A percentile compares a stretch with the other conserved stretches of the same genome.
These are phyloP conservation scores for Castanopsis chinensis DNA, from an alignment of 306 rosid genomes.

Conservation along the genomic window DNA sequence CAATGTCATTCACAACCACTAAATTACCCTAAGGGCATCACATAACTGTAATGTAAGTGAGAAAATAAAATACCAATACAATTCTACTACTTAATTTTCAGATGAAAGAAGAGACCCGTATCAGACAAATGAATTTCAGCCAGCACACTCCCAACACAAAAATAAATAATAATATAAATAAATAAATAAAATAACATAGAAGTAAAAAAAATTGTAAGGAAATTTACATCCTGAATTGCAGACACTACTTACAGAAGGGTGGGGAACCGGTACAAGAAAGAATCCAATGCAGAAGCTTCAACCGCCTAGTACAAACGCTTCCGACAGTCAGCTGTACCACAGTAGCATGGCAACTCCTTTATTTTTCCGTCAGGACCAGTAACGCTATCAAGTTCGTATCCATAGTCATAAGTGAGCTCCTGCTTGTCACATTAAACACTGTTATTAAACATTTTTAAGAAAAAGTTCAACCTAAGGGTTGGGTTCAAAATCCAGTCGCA, in stretches of 20 bases:
- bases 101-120: not conserved
- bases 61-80: not conserved
- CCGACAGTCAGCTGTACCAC: slow-evolving; percentile 34
- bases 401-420: slow-evolving; percentile 44
- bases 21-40: not conserved
- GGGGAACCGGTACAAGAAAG: not conserved
- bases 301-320: slow-evolving; percentile 30
- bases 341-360: slow-evolving; percentile 23
- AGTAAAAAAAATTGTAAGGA: not conserved
- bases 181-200: not conserved
- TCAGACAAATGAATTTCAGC: not conserved
- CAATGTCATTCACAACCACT: not conserved
- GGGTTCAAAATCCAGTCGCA: not conserved
- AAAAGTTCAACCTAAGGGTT: not conserved
- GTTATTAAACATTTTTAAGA: not conserved
- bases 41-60: not conserved
- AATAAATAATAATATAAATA: too few species aligned
- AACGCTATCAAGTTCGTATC: slow-evolving; percentile 32
- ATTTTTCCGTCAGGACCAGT: slow-evolving; percentile 30
- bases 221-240: not conserved
- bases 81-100: too few species aligned
- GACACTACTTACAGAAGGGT: not conserved
- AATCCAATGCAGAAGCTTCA: not conserved
- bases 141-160: not conserved
- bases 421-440: slow-evolving; percentile 9